Evolutionary conservation across 2,329 filamentous ascomycete genomes (phyloP), one percentile per base, ranked within the genome.

Genomic region (Dothiorella sarmentorum): DNA sequence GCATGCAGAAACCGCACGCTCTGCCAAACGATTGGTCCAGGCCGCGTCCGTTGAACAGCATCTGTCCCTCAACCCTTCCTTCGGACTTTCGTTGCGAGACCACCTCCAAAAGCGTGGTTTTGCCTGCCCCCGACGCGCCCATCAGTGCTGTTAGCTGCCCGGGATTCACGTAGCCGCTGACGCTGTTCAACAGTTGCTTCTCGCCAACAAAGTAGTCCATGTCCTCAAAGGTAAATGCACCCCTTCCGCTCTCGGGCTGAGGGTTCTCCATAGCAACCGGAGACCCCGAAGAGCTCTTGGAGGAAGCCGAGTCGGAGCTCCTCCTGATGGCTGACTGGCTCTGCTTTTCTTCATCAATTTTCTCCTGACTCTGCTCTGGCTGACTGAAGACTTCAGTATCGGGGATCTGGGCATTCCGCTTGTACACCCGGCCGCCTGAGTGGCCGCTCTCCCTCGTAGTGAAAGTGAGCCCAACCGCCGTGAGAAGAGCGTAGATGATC

Each of bases 121-220:
- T 75, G 18, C 72, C 72, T 24, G 75, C 75, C 38, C 89, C 89
- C 3, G 88, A 91, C 4, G 87, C 86, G 35, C 90, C 90, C 87
- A 94, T 91, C 1, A 94, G 77, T 2, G 89, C 89, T 2, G 88
- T 92, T 10, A 93, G 79, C 65, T 87, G 84, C 35, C 90, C 89
- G 1, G 90, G 89, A 62, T 87, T 85, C 51, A 91, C 88, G 64
- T 86, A 92, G 2, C 86, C 91, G 63, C 84, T 79, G 3, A 88
- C 81, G 58, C 85, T 77, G 60, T 85, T 78, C 9, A 88, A 71
- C 3, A 88, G 69, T 2, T 68, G 69, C 11, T 76, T 68, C 5
- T 27, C 22, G 9, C 40, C 35, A 4, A 72, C 73, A 40, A 71
- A 71, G 60, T 96, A 96, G 68, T 86, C 89, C 61, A 97, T 84